Evolutionary conservation across 306 rosid genomes (phyloP).

Genomic region (Adenanthera pavonina): DNA sequence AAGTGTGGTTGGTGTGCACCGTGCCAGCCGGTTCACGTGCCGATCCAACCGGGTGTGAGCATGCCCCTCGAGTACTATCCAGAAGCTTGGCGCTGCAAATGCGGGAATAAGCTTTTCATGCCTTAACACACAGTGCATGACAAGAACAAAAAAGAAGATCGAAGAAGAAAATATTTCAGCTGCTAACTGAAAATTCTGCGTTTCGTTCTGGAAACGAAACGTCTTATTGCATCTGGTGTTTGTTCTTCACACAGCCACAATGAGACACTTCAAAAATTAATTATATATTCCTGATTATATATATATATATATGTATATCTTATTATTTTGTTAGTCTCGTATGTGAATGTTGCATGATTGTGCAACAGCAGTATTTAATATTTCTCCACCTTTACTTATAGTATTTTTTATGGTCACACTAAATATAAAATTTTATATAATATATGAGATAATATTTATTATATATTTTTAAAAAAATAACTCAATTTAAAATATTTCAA

Average conservation of each 20-base stretch:
- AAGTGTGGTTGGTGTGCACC: constrained; percentile 89
- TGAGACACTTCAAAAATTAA: not conserved
- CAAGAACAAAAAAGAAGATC: too few species aligned
- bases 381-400: too few species aligned
- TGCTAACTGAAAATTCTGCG: constrained; percentile 30
- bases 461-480: too few species aligned
- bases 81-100: constrained; percentile 98
- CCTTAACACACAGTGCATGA: constrained; percentile 45
- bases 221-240: not conserved
- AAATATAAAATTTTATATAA: too few species aligned
- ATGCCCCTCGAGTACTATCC: constrained; percentile 89
- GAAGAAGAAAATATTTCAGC: too few species aligned
- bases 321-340: constrained; percentile 11
- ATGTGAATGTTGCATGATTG: not conserved
- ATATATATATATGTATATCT: not conserved
- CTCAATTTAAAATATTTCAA: too few species aligned
- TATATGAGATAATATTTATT: too few species aligned
- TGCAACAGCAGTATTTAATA: too few species aligned
- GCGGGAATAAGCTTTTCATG: constrained; percentile 82
- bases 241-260: not conserved
- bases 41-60: constrained; percentile 80
- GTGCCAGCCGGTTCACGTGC: constrained; percentile 79
- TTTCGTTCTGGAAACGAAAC: not conserved
- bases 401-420: too few species aligned
- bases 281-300: not conserved